These are phyloP conservation scores for Ceratocystis cacaofunesta DNA, from an alignment of 2,329 filamentous ascomycete genomes.

Conservation along the genomic window DNA sequence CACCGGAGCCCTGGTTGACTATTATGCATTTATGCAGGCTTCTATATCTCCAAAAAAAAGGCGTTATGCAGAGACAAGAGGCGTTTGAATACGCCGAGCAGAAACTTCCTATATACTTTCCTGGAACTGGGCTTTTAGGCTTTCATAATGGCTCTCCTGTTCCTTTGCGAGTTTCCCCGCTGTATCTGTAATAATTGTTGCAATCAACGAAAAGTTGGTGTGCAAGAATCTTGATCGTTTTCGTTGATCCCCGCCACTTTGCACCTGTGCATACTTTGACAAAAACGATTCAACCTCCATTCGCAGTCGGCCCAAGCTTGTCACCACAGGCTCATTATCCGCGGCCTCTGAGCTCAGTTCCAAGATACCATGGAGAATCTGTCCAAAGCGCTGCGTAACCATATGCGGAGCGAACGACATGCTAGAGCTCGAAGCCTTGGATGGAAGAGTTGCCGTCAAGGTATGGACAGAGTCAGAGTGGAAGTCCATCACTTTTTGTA, in stretches of 20 bases:
- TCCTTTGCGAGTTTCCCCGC: constrained; percentile 60
- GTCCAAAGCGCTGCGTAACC: constrained; percentile 87
- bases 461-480: constrained; percentile 75
- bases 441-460: constrained; percentile 40
- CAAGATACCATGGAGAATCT: constrained; percentile 75
- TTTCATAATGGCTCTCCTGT: constrained; percentile 60
- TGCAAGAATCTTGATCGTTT: constrained; percentile 79
- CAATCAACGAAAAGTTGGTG: constrained; percentile 91
- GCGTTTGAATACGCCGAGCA: background rate
- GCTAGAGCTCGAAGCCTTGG: constrained; percentile 27
- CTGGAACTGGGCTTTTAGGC: constrained; percentile 44
- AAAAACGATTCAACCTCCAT: constrained; percentile 75
- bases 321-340: constrained; percentile 82
- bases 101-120: constrained; percentile 24
- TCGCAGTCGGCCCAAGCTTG: constrained; percentile 61
- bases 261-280: constrained; percentile 48
- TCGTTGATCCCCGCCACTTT: constrained; percentile 59
- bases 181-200: constrained; percentile 75
- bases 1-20: background rate
- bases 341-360: constrained; percentile 75
- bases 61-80: background rate
- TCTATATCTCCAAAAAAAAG: background rate
- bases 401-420: constrained; percentile 65
- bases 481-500: constrained; percentile 84
- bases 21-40: background rate